Evolutionary conservation across 306 rosid genomes (phyloP).

Genomic region (Trifolium repens): DNA sequence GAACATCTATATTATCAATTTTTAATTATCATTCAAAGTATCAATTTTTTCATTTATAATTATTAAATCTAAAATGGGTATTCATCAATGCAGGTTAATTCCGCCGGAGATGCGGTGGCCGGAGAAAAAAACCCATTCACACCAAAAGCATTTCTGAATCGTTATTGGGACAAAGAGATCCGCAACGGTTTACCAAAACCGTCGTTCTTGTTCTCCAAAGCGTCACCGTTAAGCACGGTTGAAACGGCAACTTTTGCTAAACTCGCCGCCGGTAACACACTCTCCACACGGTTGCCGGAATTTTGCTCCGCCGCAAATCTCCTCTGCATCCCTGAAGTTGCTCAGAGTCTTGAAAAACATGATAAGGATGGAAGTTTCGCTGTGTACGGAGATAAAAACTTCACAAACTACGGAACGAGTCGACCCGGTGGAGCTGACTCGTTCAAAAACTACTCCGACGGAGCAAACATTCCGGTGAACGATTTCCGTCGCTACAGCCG

Average conservation of each 20-base stretch:
- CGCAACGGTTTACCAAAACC: slow-evolving; percentile 64
- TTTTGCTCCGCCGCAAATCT: slow-evolving; percentile 82
- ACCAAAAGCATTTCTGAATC: slow-evolving; percentile 66
- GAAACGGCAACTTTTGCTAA: slow-evolving; percentile 68
- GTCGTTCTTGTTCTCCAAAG: slow-evolving; percentile 68
- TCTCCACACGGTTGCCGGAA: slow-evolving; percentile 69
- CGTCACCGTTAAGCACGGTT: slow-evolving; percentile 69
- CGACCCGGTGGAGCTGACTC: slow-evolving; percentile 72
- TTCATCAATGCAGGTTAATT: slow-evolving; percentile 70
- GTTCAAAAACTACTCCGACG: slow-evolving; percentile 77
- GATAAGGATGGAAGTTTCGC: slow-evolving; percentile 57
- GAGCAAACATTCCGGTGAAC: slow-evolving; percentile 60
- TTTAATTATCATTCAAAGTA: neutral
- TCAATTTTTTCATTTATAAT: slow-evolving; percentile 1
- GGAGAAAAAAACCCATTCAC: slow-evolving; percentile 71
- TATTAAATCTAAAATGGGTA: slow-evolving; percentile 30
- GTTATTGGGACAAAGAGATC: slow-evolving; percentile 95
- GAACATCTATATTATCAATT: slow-evolving; percentile 12
- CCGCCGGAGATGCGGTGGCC: slow-evolving; percentile 37
- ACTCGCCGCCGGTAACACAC: slow-evolving; percentile 58
- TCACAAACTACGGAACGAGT: slow-evolving; percentile 82
- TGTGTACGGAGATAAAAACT: slow-evolving; percentile 58
- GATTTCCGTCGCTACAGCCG: slow-evolving; percentile 94
- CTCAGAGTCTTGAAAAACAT: slow-evolving; percentile 72
- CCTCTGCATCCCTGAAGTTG: slow-evolving; percentile 74